Percentiles rank a stretch among this genome's conserved stretches.
Conservation (phyloP, 306 rosid genomes). For the Pyrus communis region DNA sequence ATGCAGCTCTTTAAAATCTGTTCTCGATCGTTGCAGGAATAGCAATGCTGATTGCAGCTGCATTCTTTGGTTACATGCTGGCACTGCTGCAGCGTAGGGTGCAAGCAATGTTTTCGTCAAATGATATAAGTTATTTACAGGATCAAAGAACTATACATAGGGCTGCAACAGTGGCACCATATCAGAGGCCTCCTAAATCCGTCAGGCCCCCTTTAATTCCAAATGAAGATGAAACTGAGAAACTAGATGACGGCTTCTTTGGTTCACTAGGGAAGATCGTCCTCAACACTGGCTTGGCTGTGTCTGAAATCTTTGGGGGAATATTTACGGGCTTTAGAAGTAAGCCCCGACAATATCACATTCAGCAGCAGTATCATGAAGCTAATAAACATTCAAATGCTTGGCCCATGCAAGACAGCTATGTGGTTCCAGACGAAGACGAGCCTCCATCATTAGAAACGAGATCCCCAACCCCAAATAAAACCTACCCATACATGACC, state of each 20-base stretch:
- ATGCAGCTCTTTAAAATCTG: slow-evolving; percentile 6
- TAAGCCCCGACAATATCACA: slow-evolving; percentile 49
- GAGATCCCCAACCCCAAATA: slow-evolving; percentile 41
- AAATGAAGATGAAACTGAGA: slow-evolving; percentile 60
- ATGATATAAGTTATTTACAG: slow-evolving; percentile 48
- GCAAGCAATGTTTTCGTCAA: slow-evolving; percentile 68
- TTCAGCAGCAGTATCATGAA: slow-evolving; percentile 63
- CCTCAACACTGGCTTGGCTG: slow-evolving; percentile 59
- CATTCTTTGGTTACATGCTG: slow-evolving; percentile 78
- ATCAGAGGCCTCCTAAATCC: slow-evolving; percentile 59
- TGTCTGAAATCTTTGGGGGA: slow-evolving; percentile 54
- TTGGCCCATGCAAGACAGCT: slow-evolving; percentile 96
- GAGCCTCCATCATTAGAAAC: slow-evolving; percentile 81
- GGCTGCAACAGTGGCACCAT: slow-evolving; percentile 43
- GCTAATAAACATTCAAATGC: slow-evolving; percentile 33
- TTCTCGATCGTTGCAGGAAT: slow-evolving; percentile 45
- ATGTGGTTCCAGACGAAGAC: slow-evolving; percentile 74
- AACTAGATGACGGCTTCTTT: slow-evolving; percentile 74
- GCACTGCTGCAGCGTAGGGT: slow-evolving; percentile 72
- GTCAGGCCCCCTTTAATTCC: slow-evolving; percentile 82
- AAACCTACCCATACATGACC: slow-evolving; percentile 47
- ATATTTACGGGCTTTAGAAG: slow-evolving; percentile 59
- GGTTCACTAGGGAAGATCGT: slow-evolving; percentile 78
- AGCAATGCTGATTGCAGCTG: slow-evolving; percentile 61
- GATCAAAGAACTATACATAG: slow-evolving; percentile 42